These are phyloP conservation scores for Endocarpon pusillum DNA, from an alignment of 495 filamentous ascomycete species.

Conservation along the genomic window DNA sequence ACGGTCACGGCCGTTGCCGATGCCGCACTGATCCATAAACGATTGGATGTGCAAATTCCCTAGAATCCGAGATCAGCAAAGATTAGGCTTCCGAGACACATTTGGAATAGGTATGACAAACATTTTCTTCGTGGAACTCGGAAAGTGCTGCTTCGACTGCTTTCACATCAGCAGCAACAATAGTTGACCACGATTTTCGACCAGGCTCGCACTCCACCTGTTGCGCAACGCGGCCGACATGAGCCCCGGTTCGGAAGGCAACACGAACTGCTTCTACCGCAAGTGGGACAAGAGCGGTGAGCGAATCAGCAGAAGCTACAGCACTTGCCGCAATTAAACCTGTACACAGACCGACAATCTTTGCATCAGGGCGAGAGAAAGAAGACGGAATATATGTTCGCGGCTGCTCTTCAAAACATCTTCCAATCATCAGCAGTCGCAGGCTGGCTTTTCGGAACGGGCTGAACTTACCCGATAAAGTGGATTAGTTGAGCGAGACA, in stretches of 20 bases:
- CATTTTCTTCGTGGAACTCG: constrained; percentile 4
- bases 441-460: neutral
- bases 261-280: constrained; percentile 17
- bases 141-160: neutral
- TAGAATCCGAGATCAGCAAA: no score
- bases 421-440: neutral
- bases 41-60: constrained; percentile 40
- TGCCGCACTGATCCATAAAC: constrained; percentile 59
- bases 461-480: constrained; percentile 8
- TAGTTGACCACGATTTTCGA: constrained; percentile 1
- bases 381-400: neutral
- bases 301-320: constrained; percentile 3
- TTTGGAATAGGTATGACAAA: no score
- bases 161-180: constrained; percentile 1
- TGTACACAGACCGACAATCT: constrained; percentile 3
- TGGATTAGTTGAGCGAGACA: constrained; percentile 7
- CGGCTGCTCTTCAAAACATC: constrained; percentile 4
- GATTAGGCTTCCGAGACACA: no score
- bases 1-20: constrained; percentile 53
- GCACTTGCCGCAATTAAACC: constrained; percentile 3
- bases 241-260: constrained; percentile 23
- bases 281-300: constrained; percentile 6
- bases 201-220: constrained; percentile 12
- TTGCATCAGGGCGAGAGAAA: neutral
- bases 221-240: constrained; percentile 18